phyloP scores from a whole-genome alignment of 2,329 filamentous ascomycete genomes.

The Geoglossum cookeanum region DNA sequence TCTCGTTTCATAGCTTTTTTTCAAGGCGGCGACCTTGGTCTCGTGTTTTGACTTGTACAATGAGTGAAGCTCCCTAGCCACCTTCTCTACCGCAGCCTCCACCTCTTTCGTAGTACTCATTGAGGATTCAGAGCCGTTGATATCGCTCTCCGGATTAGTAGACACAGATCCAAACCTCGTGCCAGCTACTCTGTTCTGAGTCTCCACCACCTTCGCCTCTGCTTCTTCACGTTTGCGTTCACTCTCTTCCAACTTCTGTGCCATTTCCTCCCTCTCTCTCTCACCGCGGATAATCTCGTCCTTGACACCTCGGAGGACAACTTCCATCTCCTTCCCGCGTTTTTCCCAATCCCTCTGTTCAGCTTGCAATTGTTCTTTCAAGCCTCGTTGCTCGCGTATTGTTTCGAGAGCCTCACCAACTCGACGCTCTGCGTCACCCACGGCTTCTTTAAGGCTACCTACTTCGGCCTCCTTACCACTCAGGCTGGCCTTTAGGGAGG shows the following conservation, averaged over 20 bases:
- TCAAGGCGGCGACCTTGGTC: constrained; percentile 81
- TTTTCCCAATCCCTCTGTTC: constrained; percentile 74
- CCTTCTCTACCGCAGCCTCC: constrained; percentile 70
- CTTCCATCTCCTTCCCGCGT: constrained; percentile 70
- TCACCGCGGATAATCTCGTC: constrained; percentile 64
- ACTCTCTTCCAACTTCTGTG: constrained; percentile 54
- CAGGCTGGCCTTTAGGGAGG: constrained; percentile 76
- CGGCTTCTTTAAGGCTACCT: constrained; percentile 64
- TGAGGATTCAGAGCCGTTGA: constrained; percentile 4
- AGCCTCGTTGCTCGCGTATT: constrained; percentile 54
- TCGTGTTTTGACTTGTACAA: constrained; percentile 97
- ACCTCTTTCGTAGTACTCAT: constrained; percentile 40
- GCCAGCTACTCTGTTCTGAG: constrained; percentile 55
- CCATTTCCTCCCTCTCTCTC: constrained; percentile 62
- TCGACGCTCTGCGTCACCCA: constrained; percentile 78
- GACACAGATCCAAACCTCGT: constrained; percentile 43
- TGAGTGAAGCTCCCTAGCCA: constrained; percentile 80
- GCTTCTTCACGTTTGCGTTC: constrained; percentile 56
- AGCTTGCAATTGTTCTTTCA: constrained; percentile 50
- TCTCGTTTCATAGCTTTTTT: constrained; percentile 59
- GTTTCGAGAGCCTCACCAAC: constrained; percentile 74
- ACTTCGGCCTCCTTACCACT: constrained; percentile 89
- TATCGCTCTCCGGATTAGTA: constrained; percentile 18
- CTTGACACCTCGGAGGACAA: constrained; percentile 57
- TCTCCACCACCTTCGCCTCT: constrained; percentile 57